Conservation (phyloP, 768 basidiomycete genomes). For the Inosperma sp. region DNA sequence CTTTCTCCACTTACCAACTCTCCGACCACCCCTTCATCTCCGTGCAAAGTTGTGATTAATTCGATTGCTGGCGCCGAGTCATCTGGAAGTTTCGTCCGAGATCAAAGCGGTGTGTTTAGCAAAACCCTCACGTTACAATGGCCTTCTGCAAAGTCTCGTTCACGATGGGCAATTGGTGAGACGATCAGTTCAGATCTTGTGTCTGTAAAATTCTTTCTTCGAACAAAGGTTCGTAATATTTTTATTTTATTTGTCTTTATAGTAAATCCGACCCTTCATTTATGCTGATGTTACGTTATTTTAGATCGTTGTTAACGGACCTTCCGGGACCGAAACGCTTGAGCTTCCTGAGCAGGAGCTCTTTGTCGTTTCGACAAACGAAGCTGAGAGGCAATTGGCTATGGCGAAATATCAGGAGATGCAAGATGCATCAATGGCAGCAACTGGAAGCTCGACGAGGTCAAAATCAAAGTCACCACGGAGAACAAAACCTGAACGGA, state of each 20-base stretch:
- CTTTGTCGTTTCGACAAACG: slow-evolving; percentile 63
- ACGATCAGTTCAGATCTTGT: slow-evolving; percentile 62
- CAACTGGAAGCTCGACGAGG: slow-evolving; percentile 26
- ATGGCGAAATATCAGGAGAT: slow-evolving; percentile 53
- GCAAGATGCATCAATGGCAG: slow-evolving; percentile 22
- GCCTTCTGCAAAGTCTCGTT: slow-evolving; percentile 63
- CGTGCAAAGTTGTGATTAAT: slow-evolving; percentile 43
- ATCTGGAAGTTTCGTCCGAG: slow-evolving; percentile 51
- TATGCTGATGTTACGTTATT: background rate
- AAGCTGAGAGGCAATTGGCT: slow-evolving; percentile 61
- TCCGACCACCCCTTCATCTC: slow-evolving; percentile 18
- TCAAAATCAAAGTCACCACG: slow-evolving; percentile 59
- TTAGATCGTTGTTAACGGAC: slow-evolving; percentile 48
- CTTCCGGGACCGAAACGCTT: slow-evolving; percentile 59
- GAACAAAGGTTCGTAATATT: slow-evolving; percentile 52
- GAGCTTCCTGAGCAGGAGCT: slow-evolving; percentile 70
- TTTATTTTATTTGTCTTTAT: background rate
- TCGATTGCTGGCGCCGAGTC: slow-evolving; percentile 57
- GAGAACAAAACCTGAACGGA: slow-evolving; percentile 35
- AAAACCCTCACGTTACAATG: slow-evolving; percentile 68
- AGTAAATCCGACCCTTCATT: background rate
- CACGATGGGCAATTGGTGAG: slow-evolving; percentile 78
- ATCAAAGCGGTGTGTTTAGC: slow-evolving; percentile 54
- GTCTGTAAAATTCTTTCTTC: slow-evolving; percentile 64
- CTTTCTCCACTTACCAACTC: slow-evolving; percentile 20